These are phyloP conservation scores for Rhipidocladum racemiflorum DNA, from an alignment of 176 grass and related monocot species.

Conservation along the genomic window DNA sequence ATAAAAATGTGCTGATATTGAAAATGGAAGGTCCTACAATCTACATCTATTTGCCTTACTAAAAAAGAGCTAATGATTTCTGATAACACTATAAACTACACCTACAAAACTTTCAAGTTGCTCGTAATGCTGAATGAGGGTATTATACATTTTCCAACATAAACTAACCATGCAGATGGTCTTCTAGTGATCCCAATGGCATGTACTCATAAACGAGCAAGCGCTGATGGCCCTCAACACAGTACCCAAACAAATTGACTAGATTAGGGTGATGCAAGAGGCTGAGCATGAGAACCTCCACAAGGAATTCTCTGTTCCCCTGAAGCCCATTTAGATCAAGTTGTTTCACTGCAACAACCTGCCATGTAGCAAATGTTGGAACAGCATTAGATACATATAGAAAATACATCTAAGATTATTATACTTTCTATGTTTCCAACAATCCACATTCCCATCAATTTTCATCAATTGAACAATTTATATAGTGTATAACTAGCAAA, in stretches of 20 bases:
- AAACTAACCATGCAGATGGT: constrained; percentile 72
- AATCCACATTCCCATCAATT: not conserved
- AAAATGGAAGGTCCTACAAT: not conserved
- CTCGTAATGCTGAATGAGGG: not conserved
- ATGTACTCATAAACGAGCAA: too few species aligned
- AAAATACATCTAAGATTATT: not conserved
- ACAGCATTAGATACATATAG: constrained; percentile 20
- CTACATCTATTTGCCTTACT: not conserved
- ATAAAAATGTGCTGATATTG: not conserved
- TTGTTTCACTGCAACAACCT: constrained; percentile 87
- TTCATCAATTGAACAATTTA: not conserved
- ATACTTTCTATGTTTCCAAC: not conserved
- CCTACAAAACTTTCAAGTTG: not conserved
- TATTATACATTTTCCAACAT: constrained; percentile 16
- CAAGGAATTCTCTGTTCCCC: constrained; percentile 80
- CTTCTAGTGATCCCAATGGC: constrained; percentile 74
- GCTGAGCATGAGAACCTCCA: constrained; percentile 80
- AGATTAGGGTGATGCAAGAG: constrained; percentile 74
- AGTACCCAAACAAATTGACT: constrained; percentile 69
- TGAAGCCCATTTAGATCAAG: constrained; percentile 72
- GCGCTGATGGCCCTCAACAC: constrained; percentile 51
- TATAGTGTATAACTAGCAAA: not conserved
- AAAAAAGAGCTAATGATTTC: not conserved
- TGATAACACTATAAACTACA: not conserved
- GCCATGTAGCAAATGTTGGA: constrained; percentile 31